Conservation (phyloP, 225 moss, liverwort and hornwort genomes). For the Pseudoscleropodium purum region DNA sequence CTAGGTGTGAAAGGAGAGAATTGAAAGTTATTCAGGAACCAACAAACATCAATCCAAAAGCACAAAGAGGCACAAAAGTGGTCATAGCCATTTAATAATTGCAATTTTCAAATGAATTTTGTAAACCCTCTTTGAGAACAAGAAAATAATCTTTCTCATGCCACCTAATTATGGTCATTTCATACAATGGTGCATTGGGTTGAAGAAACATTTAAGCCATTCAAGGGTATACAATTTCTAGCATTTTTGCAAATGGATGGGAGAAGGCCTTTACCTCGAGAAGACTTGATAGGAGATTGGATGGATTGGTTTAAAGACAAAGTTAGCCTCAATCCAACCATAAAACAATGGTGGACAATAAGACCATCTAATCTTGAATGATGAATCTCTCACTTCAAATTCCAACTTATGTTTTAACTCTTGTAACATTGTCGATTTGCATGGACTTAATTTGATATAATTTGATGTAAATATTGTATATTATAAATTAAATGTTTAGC, state of each 20-base stretch:
- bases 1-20: not conserved
- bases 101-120: not conserved
- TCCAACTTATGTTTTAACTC: not conserved
- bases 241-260: not conserved
- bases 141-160: not conserved
- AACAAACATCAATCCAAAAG: not conserved
- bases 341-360: not conserved
- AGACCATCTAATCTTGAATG: not conserved
- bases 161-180: not conserved
- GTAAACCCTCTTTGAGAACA: not conserved
- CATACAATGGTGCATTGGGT: not conserved
- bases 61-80: accelerated
- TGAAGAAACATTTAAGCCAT: not conserved
- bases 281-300: not conserved
- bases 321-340: not conserved
- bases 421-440: not conserved
- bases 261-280: not conserved
- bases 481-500: not conserved
- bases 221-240: not conserved
- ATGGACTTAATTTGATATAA: not conserved
- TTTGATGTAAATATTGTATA: not conserved
- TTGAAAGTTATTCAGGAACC: not conserved
- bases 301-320: not conserved
- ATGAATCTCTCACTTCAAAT: not conserved
- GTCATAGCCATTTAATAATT: not conserved